Base-by-base conservation (phyloP, 164 flowering plant species). In the Macadamia integrifolia region DNA sequence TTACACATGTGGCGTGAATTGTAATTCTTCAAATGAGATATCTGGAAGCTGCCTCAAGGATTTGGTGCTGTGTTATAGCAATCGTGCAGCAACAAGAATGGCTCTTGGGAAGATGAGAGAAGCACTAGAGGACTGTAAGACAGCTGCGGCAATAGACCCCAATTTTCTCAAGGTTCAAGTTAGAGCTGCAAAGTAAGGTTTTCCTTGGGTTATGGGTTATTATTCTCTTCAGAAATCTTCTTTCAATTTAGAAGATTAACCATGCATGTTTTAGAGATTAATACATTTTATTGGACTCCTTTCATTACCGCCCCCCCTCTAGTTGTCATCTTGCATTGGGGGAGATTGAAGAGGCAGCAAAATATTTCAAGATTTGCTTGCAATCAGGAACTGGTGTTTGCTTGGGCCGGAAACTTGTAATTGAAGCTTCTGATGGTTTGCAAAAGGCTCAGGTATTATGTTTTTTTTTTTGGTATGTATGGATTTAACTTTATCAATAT, bases 81-180 rank as follows among this genome's bases (percentile, higher is more conserved):
- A 95, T 68, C 96, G 98, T 75, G 98, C 99, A 52, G 98, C 96
- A 58, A 76, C 92, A 42, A 77, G 90, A n/a, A 88, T 92, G 84
- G 69, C 90, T 72, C 84, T 83, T 72, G 91, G 89, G 68, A 89
- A 88, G 74, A 65, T 90, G 64, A 85, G 90, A 77, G 96, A 86
- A 74, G 97, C 98, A 64, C 65, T 92, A 48, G 78, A 64, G 30
- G 99, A 95, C 72, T 95, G 97, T 69, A 42, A 63, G 75, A 71
- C 58, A 76, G 98, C 99, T 75, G 73, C 79, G 75, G 75, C 77
- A 44, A 66, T 92, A 31, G 96, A 95, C 72, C 86, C 91, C 46
- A 76, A 63, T 74, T 92, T 92, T 74, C 69, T 83, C 35, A 90
- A 72, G 78, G 96, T 80, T 68, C 93, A 86, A 72, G 43, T 88